Percentiles rank a stretch among this genome's conserved stretches.
phyloP scores from a whole-genome alignment of 225 moss, liverwort and hornwort genomes.

The Takakia lepidozioides region DNA sequence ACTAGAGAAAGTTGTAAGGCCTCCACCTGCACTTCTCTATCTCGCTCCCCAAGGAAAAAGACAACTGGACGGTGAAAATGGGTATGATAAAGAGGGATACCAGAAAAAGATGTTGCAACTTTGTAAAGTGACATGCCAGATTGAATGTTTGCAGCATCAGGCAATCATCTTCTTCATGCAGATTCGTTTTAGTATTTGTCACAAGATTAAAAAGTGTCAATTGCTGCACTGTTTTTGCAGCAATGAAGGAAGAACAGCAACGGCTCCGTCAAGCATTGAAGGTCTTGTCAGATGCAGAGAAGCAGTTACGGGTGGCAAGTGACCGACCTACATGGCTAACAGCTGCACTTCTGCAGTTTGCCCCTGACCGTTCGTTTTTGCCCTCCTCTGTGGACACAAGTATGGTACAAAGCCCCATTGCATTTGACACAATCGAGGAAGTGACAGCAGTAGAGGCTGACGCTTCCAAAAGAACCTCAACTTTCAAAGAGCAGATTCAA shows the following conservation, averaged over 20 bases:
- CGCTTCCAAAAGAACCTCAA: conserved; percentile 13
- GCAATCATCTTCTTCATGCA: too few species aligned
- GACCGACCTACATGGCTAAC: conserved; percentile 82
- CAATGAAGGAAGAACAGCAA: conserved; percentile 68
- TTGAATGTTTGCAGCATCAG: too few species aligned
- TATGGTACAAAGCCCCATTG: conserved; percentile 41
- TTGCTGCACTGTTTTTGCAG: conserved; percentile 17
- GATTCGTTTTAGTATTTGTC: neutral
- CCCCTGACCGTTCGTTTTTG: conserved; percentile 81
- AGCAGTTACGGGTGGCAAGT: conserved; percentile 67
- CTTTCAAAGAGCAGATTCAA: conserved; percentile 23
- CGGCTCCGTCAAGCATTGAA: conserved; percentile 78
- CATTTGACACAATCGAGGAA: conserved; percentile 24
- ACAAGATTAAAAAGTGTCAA: neutral
- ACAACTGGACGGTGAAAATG: too few species aligned
- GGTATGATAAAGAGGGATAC: too few species aligned
- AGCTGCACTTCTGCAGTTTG: conserved; percentile 82
- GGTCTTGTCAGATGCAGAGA: conserved; percentile 71
- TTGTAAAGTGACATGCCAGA: too few species aligned
- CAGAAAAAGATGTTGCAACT: too few species aligned
- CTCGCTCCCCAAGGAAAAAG: too few species aligned
- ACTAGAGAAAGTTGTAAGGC: too few species aligned
- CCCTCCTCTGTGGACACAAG: conserved; percentile 61
- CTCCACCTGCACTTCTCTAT: too few species aligned
- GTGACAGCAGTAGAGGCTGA: conserved; percentile 26